Percentiles rank a stretch among this genome's conserved stretches.
Conservation (phyloP, 2,329 filamentous ascomycete genomes). For the Colletotrichum kahawae region DNA sequence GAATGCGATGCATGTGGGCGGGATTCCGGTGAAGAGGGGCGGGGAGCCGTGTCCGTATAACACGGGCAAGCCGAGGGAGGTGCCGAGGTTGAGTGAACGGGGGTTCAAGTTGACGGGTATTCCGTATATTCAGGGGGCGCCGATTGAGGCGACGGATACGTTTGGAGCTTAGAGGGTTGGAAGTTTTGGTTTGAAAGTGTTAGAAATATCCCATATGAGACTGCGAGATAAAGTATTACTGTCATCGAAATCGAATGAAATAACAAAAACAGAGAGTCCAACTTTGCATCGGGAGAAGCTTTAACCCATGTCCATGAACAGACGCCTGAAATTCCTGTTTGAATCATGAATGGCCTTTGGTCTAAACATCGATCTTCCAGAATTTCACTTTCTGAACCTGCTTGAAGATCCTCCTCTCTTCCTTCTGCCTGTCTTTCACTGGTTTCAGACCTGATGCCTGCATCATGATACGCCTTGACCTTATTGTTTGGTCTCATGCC, state of each 20-base stretch:
- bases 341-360: too few relatives aligned
- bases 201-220: not conserved
- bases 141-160: not conserved
- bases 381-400: too few relatives aligned
- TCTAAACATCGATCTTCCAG: too few relatives aligned
- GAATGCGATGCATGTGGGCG: slow-evolving; percentile 21
- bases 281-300: not conserved
- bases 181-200: fast-evolving
- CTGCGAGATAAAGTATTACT: not conserved
- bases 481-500: too few relatives aligned
- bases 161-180: not conserved
- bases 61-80: slow-evolving; percentile 23
- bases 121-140: not conserved
- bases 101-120: not conserved
- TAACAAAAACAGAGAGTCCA: fast-evolving
- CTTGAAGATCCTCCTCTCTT: too few relatives aligned
- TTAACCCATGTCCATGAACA: fast-evolving
- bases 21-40: not conserved
- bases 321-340: fast-evolving
- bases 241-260: not conserved
- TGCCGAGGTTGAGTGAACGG: slow-evolving; percentile 26
- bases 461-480: too few relatives aligned
- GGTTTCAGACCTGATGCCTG: too few relatives aligned
- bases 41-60: slow-evolving; percentile 7
- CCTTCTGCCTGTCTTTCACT: too few relatives aligned